A percentile compares a stretch with the other conserved stretches of the same genome.
Evolutionary conservation across 176 grass and related monocot species (phyloP).

Genomic region (Phyllostachys edulis): DNA sequence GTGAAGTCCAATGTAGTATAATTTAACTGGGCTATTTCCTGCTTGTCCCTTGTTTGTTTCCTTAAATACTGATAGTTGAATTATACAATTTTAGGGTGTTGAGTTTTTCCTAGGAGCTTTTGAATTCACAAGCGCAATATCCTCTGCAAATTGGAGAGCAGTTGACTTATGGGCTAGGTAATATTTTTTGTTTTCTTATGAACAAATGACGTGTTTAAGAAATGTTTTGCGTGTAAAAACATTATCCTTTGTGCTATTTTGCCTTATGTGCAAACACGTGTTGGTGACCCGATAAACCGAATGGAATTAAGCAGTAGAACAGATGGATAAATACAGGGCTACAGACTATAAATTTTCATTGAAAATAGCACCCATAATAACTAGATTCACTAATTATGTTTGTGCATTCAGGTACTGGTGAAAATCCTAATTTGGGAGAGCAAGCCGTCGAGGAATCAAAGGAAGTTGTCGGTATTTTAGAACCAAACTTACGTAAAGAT

Average conservation of each 20-base stretch:
- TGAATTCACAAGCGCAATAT: slow-evolving; percentile 77
- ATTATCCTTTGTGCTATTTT: background rate
- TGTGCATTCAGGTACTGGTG: slow-evolving; percentile 62
- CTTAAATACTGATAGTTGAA: slow-evolving; percentile 7
- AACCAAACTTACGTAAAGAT: too few relatives aligned
- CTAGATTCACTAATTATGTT: slow-evolving; percentile 11
- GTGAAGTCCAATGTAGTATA: background rate
- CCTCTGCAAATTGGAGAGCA: slow-evolving; percentile 97
- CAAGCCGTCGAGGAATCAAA: slow-evolving; percentile 95
- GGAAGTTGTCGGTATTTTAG: too few relatives aligned
- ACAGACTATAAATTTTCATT: background rate
- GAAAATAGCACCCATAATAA: background rate
- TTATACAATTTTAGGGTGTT: slow-evolving; percentile 70
- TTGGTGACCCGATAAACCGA: background rate
- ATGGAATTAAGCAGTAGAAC: background rate
- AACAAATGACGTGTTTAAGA: background rate
- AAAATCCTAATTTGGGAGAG: slow-evolving; percentile 82
- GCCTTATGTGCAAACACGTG: background rate
- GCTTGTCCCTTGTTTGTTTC: background rate
- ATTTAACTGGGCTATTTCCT: background rate
- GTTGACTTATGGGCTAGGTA: slow-evolving; percentile 91
- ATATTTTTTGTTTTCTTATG: slow-evolving; percentile 10
- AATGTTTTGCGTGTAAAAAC: background rate
- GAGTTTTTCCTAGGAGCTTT: slow-evolving; percentile 87
- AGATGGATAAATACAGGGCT: background rate